Conservation (phyloP, 2,329 filamentous ascomycete species). For the Epichloe gansuensis region DNA sequence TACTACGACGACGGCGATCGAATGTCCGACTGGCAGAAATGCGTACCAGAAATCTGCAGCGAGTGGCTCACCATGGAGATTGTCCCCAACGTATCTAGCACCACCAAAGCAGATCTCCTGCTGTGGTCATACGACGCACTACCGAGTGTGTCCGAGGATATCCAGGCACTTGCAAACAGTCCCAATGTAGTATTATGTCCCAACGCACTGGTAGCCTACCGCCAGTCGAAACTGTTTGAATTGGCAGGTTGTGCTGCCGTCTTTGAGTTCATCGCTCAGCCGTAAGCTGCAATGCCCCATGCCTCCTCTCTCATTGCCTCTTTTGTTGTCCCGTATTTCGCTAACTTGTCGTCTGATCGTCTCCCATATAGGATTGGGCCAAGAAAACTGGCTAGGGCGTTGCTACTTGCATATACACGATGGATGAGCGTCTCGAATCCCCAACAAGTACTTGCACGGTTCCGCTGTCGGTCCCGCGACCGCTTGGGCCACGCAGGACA, state of each 20-base stretch:
- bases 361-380: background rate
- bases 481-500: background rate
- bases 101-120: slow-evolving; percentile 14
- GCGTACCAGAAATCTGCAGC: slow-evolving; percentile 15
- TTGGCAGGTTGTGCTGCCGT: background rate
- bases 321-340: no score
- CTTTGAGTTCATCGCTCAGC: slow-evolving; percentile 1
- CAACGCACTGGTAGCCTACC: background rate
- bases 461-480: background rate
- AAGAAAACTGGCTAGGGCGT: background rate
- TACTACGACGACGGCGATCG: background rate
- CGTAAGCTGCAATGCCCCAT: background rate
- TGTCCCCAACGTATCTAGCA: slow-evolving; percentile 5
- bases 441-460: background rate
- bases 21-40: slow-evolving; percentile 6
- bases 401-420: background rate
- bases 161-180: background rate
- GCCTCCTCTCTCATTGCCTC: background rate
- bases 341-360: background rate
- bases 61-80: slow-evolving; percentile 23
- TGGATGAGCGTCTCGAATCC: background rate
- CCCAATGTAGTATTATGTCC: background rate
- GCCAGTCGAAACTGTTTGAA: slow-evolving; percentile 1
- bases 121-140: slow-evolving; percentile 9
- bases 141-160: background rate